These are phyloP conservation scores for Neonectria neomacrospora DNA, from an alignment of 2,329 filamentous ascomycete species.

Conservation along the genomic window DNA sequence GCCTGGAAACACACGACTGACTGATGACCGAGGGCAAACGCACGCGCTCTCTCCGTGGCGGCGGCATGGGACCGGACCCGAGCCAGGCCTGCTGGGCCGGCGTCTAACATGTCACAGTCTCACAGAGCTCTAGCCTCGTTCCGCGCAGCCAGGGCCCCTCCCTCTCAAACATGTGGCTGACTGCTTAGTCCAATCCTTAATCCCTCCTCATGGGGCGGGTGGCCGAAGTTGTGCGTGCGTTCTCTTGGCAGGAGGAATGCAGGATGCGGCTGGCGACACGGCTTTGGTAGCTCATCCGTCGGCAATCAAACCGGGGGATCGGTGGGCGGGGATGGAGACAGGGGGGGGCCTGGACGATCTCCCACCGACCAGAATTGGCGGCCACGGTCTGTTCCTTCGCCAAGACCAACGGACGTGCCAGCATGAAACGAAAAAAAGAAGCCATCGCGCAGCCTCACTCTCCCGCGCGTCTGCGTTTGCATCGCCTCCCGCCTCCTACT, in stretches of 20 bases:
- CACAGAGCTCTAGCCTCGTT: not conserved
- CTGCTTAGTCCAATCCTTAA: constrained; percentile 22
- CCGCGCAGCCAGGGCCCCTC: constrained; percentile 9
- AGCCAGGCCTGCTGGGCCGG: constrained; percentile 14
- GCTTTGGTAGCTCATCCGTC: constrained; percentile 8
- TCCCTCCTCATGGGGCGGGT: constrained; percentile 10
- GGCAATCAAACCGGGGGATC: constrained; percentile 6
- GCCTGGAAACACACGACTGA: not conserved
- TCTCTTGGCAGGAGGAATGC: not conserved
- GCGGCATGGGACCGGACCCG: constrained; percentile 8
- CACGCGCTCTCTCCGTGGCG: not conserved
- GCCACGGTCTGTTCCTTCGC: constrained; percentile 9
- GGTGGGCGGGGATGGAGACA: not conserved
- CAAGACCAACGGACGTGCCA: constrained; percentile 7
- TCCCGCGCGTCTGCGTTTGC: constrained; percentile 2
- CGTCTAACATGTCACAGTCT: constrained; percentile 13
- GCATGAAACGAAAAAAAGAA: constrained; percentile 23
- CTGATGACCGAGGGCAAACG: not conserved
- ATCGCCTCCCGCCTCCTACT: not conserved
- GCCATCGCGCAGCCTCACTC: not conserved
- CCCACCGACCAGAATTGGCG: constrained; percentile 7
- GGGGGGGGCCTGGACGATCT: constrained; percentile 5
- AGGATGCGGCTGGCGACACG: not conserved
- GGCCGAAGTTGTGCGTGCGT: not conserved
- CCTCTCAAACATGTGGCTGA: constrained; percentile 25